A percentile compares a stretch with the other conserved stretches of the same genome.
Evolutionary conservation across 1,284 basidiomycete genomes (phyloP).

Genomic region (Austroboletus novae-zelandiae): DNA sequence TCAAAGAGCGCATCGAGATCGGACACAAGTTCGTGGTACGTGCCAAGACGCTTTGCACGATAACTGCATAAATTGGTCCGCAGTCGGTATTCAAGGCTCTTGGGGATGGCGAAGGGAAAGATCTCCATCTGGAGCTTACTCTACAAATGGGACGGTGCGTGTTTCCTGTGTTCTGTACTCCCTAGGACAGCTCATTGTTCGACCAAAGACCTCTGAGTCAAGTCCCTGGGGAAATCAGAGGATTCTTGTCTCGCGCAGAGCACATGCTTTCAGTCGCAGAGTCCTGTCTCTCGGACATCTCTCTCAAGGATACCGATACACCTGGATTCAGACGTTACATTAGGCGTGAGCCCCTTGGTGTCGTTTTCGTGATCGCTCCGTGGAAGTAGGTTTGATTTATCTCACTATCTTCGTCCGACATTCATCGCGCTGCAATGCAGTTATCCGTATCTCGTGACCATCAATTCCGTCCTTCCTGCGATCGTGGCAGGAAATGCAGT

Average conservation of each 20-base stretch:
- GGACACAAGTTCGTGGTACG: slow-evolving; percentile 76
- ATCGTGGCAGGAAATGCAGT: slow-evolving; percentile 88
- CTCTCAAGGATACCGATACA: slow-evolving; percentile 72
- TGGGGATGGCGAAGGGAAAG: slow-evolving; percentile 24
- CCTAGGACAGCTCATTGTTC: not conserved
- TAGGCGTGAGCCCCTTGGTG: slow-evolving; percentile 79
- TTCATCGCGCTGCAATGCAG: slow-evolving; percentile 37
- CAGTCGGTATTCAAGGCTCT: slow-evolving; percentile 77
- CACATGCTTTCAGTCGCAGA: slow-evolving; percentile 87
- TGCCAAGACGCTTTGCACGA: not conserved
- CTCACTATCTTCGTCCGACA: not conserved
- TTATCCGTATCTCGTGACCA: slow-evolving; percentile 84
- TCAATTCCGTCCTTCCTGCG: slow-evolving; percentile 90
- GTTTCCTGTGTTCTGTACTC: not conserved
- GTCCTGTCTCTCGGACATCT: slow-evolving; percentile 72
- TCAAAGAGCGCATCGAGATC: slow-evolving; percentile 72
- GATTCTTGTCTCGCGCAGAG: slow-evolving; percentile 77
- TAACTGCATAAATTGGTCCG: not conserved
- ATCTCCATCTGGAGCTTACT: slow-evolving; percentile 56
- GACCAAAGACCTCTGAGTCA: slow-evolving; percentile 71
- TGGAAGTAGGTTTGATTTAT: slow-evolving; percentile 71
- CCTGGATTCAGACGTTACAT: slow-evolving; percentile 84
- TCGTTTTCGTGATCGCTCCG: slow-evolving; percentile 84
- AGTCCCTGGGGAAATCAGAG: slow-evolving; percentile 75
- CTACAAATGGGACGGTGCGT: slow-evolving; percentile 76